Conservation (phyloP, 371 early-diverging fungal genomes). For the Funneliformis caledonium region DNA sequence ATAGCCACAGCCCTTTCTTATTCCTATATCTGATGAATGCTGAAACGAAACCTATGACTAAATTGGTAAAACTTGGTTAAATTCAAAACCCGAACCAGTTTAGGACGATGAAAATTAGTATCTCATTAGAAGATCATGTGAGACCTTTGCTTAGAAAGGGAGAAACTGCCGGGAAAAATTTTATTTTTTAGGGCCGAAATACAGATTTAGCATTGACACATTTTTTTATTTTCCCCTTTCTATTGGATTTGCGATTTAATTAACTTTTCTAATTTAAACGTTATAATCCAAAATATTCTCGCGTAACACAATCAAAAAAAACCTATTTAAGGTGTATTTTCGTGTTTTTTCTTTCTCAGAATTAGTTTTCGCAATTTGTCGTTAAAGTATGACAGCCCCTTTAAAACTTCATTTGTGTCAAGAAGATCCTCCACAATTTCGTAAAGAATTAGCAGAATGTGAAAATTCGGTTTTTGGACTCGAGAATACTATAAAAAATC, state of each 20-base stretch:
- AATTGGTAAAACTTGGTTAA: no score
- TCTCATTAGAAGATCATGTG: no score
- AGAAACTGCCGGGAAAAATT: no score
- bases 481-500: conserved; percentile 35
- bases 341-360: not conserved
- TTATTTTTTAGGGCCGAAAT: no score
- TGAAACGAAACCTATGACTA: no score
- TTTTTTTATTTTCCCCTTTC: no score
- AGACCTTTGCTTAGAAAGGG: no score
- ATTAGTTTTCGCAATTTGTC: not conserved
- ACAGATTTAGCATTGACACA: no score
- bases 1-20: not conserved
- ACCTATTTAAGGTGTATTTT: not conserved
- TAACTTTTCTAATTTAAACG: not conserved
- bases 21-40: not conserved
- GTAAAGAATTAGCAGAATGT: conserved; percentile 32
- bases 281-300: not conserved
- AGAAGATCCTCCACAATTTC: conserved; percentile 39
- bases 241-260: no score
- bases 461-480: conserved; percentile 31
- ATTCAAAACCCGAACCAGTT: no score
- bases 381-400: conserved; percentile 31
- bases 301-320: not conserved
- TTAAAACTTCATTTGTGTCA: conserved; percentile 37
- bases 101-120: no score